These are phyloP conservation scores for Betula pendula DNA, from an alignment of 306 rosid genomes.

Conservation along the genomic window DNA sequence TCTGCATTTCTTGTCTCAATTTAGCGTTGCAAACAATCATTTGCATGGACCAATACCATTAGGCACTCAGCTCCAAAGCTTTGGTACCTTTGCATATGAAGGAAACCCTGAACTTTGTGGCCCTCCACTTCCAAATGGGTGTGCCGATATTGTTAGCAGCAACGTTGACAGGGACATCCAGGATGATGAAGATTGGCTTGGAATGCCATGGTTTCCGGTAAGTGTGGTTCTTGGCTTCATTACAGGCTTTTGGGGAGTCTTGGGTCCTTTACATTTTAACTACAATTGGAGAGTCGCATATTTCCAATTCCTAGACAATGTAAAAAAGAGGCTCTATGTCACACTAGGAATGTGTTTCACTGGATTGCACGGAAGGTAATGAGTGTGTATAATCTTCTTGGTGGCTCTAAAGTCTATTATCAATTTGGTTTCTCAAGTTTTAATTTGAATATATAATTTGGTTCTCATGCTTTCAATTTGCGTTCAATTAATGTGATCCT, in stretches of 20 bases:
- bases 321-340: neutral
- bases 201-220: neutral
- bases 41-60: constrained; percentile 3
- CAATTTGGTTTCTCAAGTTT: too few species aligned
- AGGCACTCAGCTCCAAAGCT: constrained; percentile 7
- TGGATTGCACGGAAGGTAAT: too few species aligned
- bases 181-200: neutral
- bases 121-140: constrained; percentile 1
- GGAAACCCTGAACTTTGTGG: constrained; percentile 2
- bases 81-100: neutral
- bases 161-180: neutral
- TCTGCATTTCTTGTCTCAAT: neutral
- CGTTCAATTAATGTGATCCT: too few species aligned
- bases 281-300: neutral
- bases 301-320: neutral
- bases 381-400: neutral
- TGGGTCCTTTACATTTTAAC: neutral
- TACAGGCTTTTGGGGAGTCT: constrained; percentile 11
- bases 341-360: neutral
- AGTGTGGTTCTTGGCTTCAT: constrained; percentile 4
- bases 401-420: too few species aligned
- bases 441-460: too few species aligned
- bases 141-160: neutral
- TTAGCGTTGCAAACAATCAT: constrained; percentile 4
- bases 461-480: too few species aligned